phyloP scores from a whole-genome alignment of 805 yeast species.

The Monosporozyma servazzii region DNA sequence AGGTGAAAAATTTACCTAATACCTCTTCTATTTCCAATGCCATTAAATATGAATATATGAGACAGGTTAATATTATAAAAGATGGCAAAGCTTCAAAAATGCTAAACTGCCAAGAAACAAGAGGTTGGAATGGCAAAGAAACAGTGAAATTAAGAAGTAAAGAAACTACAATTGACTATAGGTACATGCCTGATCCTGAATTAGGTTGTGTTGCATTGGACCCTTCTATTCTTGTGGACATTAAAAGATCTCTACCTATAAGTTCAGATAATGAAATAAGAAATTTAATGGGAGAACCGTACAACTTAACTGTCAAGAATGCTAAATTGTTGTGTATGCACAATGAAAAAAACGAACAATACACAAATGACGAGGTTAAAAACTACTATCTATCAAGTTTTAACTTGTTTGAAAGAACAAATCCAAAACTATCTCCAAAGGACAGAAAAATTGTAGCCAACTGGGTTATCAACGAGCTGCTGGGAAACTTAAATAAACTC shows the following conservation, averaged over 20 bases:
- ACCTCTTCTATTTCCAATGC: conserved; percentile 75
- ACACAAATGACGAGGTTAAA: conserved; percentile 32
- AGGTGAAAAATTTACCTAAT: conserved; percentile 81
- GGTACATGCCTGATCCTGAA: conserved; percentile 94
- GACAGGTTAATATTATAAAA: conserved; percentile 52
- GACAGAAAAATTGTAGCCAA: conserved; percentile 44
- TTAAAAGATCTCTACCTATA: conserved; percentile 39
- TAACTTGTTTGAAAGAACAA: conserved; percentile 28
- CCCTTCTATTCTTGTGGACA: conserved; percentile 33
- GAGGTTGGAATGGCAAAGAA: conserved; percentile 81
- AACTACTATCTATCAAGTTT: conserved; percentile 40
- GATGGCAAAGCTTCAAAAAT: conserved; percentile 26
- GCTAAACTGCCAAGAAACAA: conserved; percentile 48
- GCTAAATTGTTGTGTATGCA: conserved; percentile 59
- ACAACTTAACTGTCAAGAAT: conserved; percentile 55
- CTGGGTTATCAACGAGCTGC: conserved; percentile 75
- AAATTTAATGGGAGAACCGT: conserved; percentile 41
- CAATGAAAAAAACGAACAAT: conserved; percentile 19
- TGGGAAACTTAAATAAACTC: conserved; percentile 58
- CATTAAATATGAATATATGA: conserved; percentile 55
- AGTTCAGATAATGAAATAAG: conserved; percentile 53
- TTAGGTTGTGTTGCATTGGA: conserved; percentile 48
- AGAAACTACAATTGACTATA: conserved; percentile 75
- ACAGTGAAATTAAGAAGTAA: conserved; percentile 67
- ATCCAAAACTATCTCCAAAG: conserved; percentile 12